These are phyloP conservation scores for Russula dissimulans DNA, from an alignment of 768 basidiomycete species.

Conservation along the genomic window DNA sequence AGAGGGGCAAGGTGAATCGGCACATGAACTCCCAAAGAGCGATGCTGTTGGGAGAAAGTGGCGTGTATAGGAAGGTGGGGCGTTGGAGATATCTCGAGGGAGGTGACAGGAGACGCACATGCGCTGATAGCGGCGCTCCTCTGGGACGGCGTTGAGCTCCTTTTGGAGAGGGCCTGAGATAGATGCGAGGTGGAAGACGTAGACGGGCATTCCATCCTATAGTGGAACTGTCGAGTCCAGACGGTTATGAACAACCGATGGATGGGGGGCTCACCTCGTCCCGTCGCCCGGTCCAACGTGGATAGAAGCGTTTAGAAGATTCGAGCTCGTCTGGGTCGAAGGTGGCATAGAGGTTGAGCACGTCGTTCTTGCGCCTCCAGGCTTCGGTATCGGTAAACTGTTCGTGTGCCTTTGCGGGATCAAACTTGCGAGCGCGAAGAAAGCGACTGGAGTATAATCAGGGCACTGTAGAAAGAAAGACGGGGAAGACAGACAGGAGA, in stretches of 20 bases:
- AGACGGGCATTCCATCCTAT: conserved; percentile 61
- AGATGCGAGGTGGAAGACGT: conserved; percentile 67
- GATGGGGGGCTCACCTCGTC: conserved; percentile 44
- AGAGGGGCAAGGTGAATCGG: conserved; percentile 56
- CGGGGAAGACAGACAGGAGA: conserved; percentile 41
- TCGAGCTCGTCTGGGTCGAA: conserved; percentile 56
- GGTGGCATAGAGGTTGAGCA: conserved; percentile 52
- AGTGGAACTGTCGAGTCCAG: not conserved
- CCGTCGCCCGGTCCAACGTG: conserved; percentile 71
- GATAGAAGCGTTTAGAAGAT: conserved; percentile 53
- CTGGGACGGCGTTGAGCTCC: conserved; percentile 46
- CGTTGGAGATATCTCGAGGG: not conserved
- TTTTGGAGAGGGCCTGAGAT: conserved; percentile 44
- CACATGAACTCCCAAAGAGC: conserved; percentile 59
- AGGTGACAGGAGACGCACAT: conserved; percentile 39
- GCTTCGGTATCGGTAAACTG: conserved; percentile 60
- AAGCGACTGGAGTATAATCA: conserved; percentile 49
- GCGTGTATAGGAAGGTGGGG: not conserved
- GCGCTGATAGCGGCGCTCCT: conserved; percentile 52
- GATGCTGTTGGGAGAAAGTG: conserved; percentile 33
- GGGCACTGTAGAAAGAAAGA: not conserved
- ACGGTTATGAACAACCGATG: not conserved
- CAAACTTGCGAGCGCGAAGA: conserved; percentile 68
- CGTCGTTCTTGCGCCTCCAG: conserved; percentile 57
- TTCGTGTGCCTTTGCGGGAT: conserved; percentile 50